These are phyloP conservation scores for Solanum megistacrolobum DNA, from an alignment of 257 asterid genomes.

Conservation along the genomic window DNA sequence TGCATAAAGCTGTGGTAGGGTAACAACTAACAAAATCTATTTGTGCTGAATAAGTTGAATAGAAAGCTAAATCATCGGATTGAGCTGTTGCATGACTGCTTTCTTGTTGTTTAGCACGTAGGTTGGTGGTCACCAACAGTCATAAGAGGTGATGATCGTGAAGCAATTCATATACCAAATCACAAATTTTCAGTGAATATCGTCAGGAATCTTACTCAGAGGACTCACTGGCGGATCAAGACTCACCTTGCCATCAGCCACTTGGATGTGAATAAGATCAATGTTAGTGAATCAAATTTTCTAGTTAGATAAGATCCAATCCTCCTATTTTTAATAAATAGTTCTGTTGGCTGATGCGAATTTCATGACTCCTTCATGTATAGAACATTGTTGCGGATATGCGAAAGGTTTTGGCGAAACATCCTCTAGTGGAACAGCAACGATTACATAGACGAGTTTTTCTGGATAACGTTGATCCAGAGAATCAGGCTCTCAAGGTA, in stretches of 20 bases:
- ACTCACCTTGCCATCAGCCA: constrained; percentile 88
- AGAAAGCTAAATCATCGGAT: background rate
- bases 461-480: constrained; percentile 68
- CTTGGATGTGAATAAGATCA: constrained; percentile 81
- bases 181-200: constrained; percentile 87
- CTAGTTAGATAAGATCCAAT: background rate
- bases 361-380: constrained; percentile 1
- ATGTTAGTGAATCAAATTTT: constrained; percentile 30
- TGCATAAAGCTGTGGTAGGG: background rate
- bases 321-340: background rate
- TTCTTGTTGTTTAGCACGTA: constrained; percentile 46
- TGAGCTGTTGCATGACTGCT: background rate
- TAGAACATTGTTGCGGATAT: constrained; percentile 89
- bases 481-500: constrained; percentile 87
- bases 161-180: constrained; percentile 95
- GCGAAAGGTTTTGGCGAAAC: constrained; percentile 89
- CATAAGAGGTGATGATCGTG: constrained; percentile 92
- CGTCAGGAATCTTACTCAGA: constrained; percentile 82
- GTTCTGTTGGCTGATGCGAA: background rate
- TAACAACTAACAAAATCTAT: background rate
- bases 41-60: background rate
- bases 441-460: constrained; percentile 85
- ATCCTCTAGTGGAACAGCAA: constrained; percentile 90
- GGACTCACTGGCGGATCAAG: constrained; percentile 90
- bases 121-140: constrained; percentile 99